Percentiles rank a stretch among this genome's conserved stretches.
phyloP scores from a whole-genome alignment of 768 basidiomycete species.

The Panaeolus cyanescens region DNA sequence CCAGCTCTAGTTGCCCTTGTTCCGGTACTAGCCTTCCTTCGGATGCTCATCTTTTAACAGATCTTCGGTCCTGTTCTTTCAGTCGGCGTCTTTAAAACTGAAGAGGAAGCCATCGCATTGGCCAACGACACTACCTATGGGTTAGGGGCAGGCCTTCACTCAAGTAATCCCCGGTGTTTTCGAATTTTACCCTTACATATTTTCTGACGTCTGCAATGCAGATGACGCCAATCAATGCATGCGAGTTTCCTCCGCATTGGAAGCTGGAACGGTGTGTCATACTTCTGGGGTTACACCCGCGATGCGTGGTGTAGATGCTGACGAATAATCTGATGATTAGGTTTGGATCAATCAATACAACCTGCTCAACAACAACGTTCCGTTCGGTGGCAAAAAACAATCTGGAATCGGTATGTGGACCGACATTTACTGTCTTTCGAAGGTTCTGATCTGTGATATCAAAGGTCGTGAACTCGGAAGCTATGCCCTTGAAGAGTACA shows the following conservation, averaged over 20 bases:
- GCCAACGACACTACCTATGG: conserved; percentile 93
- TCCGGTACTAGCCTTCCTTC: conserved; percentile 6
- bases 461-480: conserved; percentile 88
- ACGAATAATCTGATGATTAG: conserved; percentile 32
- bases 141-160: conserved; percentile 90
- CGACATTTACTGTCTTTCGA: conserved; percentile 7
- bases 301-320: not conserved
- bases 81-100: conserved; percentile 81
- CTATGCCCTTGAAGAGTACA: conserved; percentile 84
- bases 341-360: conserved; percentile 96
- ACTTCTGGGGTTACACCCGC: not conserved
- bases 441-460: conserved; percentile 13
- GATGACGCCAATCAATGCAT: conserved; percentile 88
- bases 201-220: conserved; percentile 20
- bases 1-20: conserved; percentile 11
- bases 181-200: conserved; percentile 5
- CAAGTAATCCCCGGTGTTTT: conserved; percentile 48
- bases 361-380: conserved; percentile 81
- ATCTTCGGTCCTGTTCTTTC: conserved; percentile 95
- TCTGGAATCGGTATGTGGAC: conserved; percentile 72
- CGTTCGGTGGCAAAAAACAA: conserved; percentile 95
- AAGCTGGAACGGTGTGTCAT: conserved; percentile 80
- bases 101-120: conserved; percentile 80
- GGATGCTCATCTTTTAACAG: conserved; percentile 33
- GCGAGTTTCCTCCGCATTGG: conserved; percentile 81